These are phyloP conservation scores for Xylaria sp. DNA, from an alignment of 2,329 filamentous ascomycete genomes.

Conservation along the genomic window DNA sequence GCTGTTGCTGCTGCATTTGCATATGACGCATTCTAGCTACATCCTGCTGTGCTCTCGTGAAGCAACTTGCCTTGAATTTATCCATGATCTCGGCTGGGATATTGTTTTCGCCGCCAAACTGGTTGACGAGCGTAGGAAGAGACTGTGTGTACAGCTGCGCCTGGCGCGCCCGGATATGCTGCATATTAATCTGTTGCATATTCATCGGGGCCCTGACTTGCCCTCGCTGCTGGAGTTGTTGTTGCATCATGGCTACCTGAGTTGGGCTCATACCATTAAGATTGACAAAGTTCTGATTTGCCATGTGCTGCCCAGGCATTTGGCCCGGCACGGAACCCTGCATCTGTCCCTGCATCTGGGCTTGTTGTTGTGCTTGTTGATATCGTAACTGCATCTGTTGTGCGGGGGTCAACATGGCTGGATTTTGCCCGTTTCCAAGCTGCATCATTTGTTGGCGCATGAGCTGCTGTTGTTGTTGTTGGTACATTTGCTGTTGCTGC, in stretches of 20 bases:
- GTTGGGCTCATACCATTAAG: constrained; percentile 48
- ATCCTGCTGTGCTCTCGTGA: constrained; percentile 50
- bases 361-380: constrained; percentile 50
- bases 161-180: constrained; percentile 51
- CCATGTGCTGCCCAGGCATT: constrained; percentile 54
- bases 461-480: constrained; percentile 50
- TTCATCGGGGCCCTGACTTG: constrained; percentile 21
- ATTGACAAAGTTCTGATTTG: constrained; percentile 57
- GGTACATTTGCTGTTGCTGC: constrained; percentile 30
- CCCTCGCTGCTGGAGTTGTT: constrained; percentile 38
- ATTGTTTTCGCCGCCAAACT: constrained; percentile 56
- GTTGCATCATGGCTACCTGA: constrained; percentile 48
- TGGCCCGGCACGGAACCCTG: constrained; percentile 46
- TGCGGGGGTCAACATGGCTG: constrained; percentile 52
- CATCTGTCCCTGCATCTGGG: constrained; percentile 47
- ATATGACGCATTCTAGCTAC: constrained; percentile 39
- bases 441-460: constrained; percentile 55
- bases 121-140: constrained; percentile 49
- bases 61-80: constrained; percentile 57
- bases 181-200: constrained; percentile 37
- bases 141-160: constrained; percentile 54
- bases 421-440: constrained; percentile 52
- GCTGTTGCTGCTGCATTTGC: constrained; percentile 21
- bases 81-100: constrained; percentile 60
- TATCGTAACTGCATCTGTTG: constrained; percentile 52